Base-by-base conservation (phyloP, 768 basidiomycete species). In the Trametopsis cervina region DNA sequence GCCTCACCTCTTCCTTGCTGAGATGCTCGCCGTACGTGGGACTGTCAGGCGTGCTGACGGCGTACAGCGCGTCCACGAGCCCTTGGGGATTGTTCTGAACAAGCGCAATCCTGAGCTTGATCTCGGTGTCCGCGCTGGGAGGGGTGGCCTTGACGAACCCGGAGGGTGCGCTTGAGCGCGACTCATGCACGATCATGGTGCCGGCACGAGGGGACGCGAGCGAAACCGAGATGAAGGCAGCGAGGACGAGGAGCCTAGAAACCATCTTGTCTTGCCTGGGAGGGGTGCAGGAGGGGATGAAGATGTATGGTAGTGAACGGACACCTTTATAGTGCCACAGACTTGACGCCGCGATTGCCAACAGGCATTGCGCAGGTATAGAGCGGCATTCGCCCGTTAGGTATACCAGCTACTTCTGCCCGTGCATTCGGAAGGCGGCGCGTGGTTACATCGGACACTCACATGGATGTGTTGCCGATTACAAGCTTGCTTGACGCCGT, bases 21-120 rank as follows among this genome's bases (percentile, higher is more conserved):
- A 66, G 48, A 20, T 48, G 47, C 41, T 54, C 46, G 13, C 58
- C 61, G 42, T 53, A 61, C 29, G 36, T 44, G 22, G 46, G 48
- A 42, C 50, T 60, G 39, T 36, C 47, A 11, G 52, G 63, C 23
- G 51, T 59, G 53, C 49, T 57, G 44, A 47, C 59, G 26, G 42
- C 52, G 40, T 57, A 56, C 11, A 65, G 54, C 39, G 55, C 54
- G 41, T 58, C 46, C 25, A 62, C 56, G 2, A 66, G 55, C 2
- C 59, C 62, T 10, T 47, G 42, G 6, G 59, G 50, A 39, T 60
- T 47, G 40, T 43, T 53, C 49, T 60, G 60, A 9, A 47, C 49
- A 37, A 66, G 58, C 4, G 57, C 61, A 25, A 66, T 55, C 18
- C 61, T 57, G 17, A 66, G 51, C 15, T 46, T 57, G 27, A 66